Evolutionary conservation across 1,284 basidiomycete genomes (phyloP).

Genomic region (Ceratobasidium sp.): DNA sequence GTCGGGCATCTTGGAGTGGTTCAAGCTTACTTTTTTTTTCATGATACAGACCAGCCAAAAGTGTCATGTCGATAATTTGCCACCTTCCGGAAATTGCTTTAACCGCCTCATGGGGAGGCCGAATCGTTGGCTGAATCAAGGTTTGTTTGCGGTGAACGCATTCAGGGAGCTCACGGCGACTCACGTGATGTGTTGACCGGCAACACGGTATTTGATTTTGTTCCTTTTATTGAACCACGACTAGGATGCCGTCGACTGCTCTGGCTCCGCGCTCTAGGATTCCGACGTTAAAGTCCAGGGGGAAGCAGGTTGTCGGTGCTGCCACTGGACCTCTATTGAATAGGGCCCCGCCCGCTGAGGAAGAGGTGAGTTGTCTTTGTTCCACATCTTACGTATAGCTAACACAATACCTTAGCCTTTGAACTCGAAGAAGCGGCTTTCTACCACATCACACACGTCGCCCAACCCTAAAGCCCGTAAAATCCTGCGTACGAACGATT

Average conservation of each 20-base stretch:
- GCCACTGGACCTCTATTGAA: neutral
- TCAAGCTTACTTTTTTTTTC: neutral
- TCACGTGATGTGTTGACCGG: conserved; percentile 27
- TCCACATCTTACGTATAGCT: neutral
- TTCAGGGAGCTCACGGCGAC: neutral
- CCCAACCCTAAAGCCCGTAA: conserved; percentile 40
- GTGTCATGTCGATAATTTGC: neutral
- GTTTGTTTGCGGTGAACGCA: neutral
- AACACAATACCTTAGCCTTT: neutral
- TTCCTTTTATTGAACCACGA: conserved; percentile 19
- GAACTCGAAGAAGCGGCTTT: conserved; percentile 5
- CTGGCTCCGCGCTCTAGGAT: conserved; percentile 21
- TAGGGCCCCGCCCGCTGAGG: neutral
- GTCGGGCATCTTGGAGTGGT: conserved; percentile 16
- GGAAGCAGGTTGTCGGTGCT: neutral
- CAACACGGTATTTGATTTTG: conserved; percentile 14
- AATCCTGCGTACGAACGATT: neutral
- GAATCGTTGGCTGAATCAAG: neutral
- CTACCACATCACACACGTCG: neutral
- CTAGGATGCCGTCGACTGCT: conserved; percentile 3
- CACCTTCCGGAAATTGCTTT: neutral
- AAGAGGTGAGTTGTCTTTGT: conserved; percentile 6
- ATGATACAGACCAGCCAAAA: neutral
- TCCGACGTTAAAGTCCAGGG: conserved; percentile 17
- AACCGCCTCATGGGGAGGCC: neutral